These are phyloP conservation scores for Diaporthe vaccinii DNA, from an alignment of 2,329 filamentous ascomycete species.

Conservation along the genomic window DNA sequence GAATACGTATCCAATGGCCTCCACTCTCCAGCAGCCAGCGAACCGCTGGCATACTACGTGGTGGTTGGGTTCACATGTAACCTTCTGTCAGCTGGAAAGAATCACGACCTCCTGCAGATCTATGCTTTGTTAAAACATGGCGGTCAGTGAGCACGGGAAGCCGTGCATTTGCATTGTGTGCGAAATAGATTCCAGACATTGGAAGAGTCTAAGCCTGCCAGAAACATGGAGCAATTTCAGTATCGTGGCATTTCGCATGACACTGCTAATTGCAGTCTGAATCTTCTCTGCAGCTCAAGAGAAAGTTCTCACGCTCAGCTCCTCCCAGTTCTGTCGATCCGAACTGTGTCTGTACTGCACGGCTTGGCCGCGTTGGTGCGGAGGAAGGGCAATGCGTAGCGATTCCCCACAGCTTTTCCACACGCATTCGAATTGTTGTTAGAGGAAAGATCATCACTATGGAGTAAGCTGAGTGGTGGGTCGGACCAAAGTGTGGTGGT, in stretches of 20 bases:
- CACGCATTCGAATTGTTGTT: neutral
- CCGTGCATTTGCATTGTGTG: neutral
- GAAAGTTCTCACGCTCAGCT: neutral
- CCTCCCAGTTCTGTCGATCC: neutral
- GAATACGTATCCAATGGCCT: neutral
- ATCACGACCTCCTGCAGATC: neutral
- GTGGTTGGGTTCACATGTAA: too few species aligned
- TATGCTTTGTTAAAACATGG: too few species aligned
- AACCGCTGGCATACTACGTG: neutral
- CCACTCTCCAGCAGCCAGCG: neutral
- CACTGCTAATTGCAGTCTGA: neutral
- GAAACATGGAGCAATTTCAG: neutral
- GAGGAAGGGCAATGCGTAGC: neutral
- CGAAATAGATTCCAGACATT: too few species aligned
- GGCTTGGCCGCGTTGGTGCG: neutral
- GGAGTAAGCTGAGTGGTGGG: slow-evolving; percentile 30
- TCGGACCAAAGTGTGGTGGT: neutral
- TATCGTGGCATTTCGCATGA: neutral
- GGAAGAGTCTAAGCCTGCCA: neutral
- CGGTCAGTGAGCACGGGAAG: neutral
- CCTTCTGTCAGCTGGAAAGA: neutral
- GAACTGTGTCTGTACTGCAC: neutral
- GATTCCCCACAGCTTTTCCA: neutral
- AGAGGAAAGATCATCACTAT: slow-evolving; percentile 7
- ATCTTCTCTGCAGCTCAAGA: neutral